Evolutionary conservation across 2,329 filamentous ascomycete genomes (phyloP), one percentile per base, ranked within the genome.

Genomic region (Neonectria punicea): DNA sequence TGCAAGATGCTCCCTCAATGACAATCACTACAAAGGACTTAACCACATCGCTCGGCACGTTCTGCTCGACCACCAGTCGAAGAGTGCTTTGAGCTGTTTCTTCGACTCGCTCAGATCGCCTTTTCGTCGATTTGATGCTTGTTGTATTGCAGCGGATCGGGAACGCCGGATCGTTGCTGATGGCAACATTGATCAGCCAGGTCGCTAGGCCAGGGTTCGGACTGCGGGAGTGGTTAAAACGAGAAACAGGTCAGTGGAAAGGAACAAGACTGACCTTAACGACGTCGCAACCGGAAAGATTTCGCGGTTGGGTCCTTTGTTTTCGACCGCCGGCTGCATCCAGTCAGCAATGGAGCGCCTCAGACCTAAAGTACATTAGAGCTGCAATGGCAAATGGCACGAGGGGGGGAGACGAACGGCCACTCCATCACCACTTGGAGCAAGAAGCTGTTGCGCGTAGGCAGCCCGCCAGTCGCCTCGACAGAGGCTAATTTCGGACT

Each of bases 111-210:
- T 8, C 30, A 30, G 30, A 30, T 10, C 32, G 11, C 77, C 66
- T 80, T 82, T 68, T 87, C 86, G 63, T 90, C 87, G 66, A 90
- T 87, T 68, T 90, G 87, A 67, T 90, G 86, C 68, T 83, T 85
- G 73, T 90, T 90, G 79, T 86, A 89, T 56, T 84, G 82, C 50
- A 90, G 76, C 68, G 90, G 87, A 64, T 87, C 84, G 25, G 1
- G 5, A 25, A 25, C 25, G 25, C 25, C 25, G 25, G 25, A 25
- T 25, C 25, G 25, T 25, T 25, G 5, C 25, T 25, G 25, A 25
- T 25, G 5, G 25, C 25, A 25, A 25, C 25, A 25, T 25, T 25
- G 32, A 32, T 11, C 32, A 34, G 32, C 11, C 25, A 25, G 25
- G 11, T 11, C 10, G 10, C 14, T 18, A 9, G n/a, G n/a, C n/a